Evolutionary conservation across 2,329 filamentous ascomycete genomes (phyloP), one percentile per base, ranked within the genome.

Genomic region (Neonectria hederae): DNA sequence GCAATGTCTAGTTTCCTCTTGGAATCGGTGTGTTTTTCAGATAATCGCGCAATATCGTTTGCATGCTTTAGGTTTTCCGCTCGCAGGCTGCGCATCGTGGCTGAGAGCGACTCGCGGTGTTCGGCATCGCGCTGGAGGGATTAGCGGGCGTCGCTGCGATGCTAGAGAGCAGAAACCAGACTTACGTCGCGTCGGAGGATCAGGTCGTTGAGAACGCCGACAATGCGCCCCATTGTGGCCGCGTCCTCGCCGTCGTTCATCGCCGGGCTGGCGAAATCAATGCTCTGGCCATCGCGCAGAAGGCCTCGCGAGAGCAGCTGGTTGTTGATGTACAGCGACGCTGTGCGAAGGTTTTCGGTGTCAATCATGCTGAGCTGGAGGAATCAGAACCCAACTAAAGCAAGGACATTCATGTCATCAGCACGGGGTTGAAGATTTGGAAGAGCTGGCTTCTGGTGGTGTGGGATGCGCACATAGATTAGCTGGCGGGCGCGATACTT

Each of bases 161-260:
- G 49, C 7, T 14, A 32, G 30, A 40, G 8, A 17, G 28, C 6
- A n/a, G n/a, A 38, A 24, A 13, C 17, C 8, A 22, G 1, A 66
- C 77, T 49, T 83, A 97, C 93, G 78, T 99, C 96, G 83, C 94
- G 89, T 70, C 94, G 88, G 65, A 97, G 78, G 63, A 99, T 93
- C 71, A 99, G 81, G 76, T 99, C 96, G 79, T 99, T 97, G 53
- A 99, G 89, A 24, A 99, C 86, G 76, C 95, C 92, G 81, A 99
- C 97, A 72, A 98, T 90, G 69, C 89, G 88, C 21, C 92, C 91
- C 89, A 96, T 95, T 19, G 92, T 92, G 54, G 86, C 87, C 2
- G 74, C 66, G 24, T 78, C 76, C 45, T 84, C 86, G 40, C 87
- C 84, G 19, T 87, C 87, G 19, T 85, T 85, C 67, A 87, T 84